Base-by-base conservation (phyloP, 352 stramenopile species). In the Phytopythium kandeliae region DNA sequence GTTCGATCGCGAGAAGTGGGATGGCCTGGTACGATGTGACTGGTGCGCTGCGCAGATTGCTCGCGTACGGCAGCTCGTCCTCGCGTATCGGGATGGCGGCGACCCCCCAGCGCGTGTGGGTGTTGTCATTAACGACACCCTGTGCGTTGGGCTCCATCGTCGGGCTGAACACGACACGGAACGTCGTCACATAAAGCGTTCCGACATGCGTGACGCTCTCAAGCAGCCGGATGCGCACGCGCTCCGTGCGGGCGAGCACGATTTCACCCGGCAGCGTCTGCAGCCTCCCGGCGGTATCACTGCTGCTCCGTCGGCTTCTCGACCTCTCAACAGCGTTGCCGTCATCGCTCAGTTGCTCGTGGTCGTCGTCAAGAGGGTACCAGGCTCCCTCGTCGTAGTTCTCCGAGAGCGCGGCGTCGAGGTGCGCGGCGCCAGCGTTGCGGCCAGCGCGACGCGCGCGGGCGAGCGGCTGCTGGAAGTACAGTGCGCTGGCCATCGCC, bases 111-210 rank as follows among this genome's bases (percentile, higher is more conserved):
- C 43, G 43, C 7, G 43, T 36, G 19, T 51, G 51, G 4, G 48
- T 40, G 11, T 57, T 43, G 21, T 62, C 49, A 17, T 46, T 56
- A 30, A 50, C 35, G 11, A 58, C 17, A 7, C 38, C 51, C 2
- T 34, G 22, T 6, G 26, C 13, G 2, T 5, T 35, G 11, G 46
- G 5, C 5, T 41, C 48, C n/a, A 41, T 25, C 19, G 11, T 58
- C 11, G 81, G 78, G 28, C 68, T 87, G 54, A 94, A 92, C 9
- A 94, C 68, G 34, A 94, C 65, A 40, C 83, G 73, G 58, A 85
- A 94, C 55, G 86, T 91, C 19, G 77, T 94, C 43, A 92, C 71
- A 49, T 85, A 90, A 16, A 94, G 55, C 30, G 60, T 91, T 0
- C 83, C 80, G 0, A 63, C 25, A 55, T 86, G 72, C 16, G 78